Base-by-base conservation (phyloP, 2,329 filamentous ascomycete genomes). In the Ascomycota sp. region DNA sequence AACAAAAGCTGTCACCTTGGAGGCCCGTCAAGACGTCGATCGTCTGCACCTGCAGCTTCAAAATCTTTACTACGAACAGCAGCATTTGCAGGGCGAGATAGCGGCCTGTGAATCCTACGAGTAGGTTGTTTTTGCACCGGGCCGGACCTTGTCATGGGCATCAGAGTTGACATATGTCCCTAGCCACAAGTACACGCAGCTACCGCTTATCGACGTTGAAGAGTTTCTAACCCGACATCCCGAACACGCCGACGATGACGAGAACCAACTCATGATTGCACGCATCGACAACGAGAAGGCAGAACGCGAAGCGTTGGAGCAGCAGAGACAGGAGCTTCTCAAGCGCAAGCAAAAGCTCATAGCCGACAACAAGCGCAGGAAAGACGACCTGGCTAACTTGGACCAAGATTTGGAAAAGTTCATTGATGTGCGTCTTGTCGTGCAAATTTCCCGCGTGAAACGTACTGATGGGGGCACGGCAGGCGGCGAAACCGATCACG, bases 61-160 rank as follows among this genome's bases (percentile, higher is more conserved):
- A 53, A 98, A 98, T 46, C 59, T 98, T 7, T 91, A 89, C 51
- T 98, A 98, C 47, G 86, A 98, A 52, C 85, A 95, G 56, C 65
- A 81, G 32, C 83, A 94, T 51, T 58, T 98, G 32, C 72, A 79
- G 38, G 80, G 80, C 29, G 89, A 98, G 54, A 95, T 98, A 36
- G 61, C 69, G 1, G 82, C 80, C 7, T 95, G 89, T 50, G 80
- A 93, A 47, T 77, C 75, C 30, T 94, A 91, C 43, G 80, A 93
- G 82, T 92, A 57, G 36, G 79, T 66, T 3, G 12, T 28, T 20
- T n/a, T n/a, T n/a, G n/a, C n/a, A n/a, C n/a, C n/a, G n/a, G n/a
- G n/a, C n/a, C n/a, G n/a, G n/a, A n/a, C n/a, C n/a, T n/a, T n/a
- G n/a, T n/a, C n/a, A n/a, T 8, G 5, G 15, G 20, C 11, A 8